Percentiles rank a stretch among this genome's conserved stretches.
Conservation (phyloP, 164 flowering plant genomes). For the Macadamia tetraphylla region DNA sequence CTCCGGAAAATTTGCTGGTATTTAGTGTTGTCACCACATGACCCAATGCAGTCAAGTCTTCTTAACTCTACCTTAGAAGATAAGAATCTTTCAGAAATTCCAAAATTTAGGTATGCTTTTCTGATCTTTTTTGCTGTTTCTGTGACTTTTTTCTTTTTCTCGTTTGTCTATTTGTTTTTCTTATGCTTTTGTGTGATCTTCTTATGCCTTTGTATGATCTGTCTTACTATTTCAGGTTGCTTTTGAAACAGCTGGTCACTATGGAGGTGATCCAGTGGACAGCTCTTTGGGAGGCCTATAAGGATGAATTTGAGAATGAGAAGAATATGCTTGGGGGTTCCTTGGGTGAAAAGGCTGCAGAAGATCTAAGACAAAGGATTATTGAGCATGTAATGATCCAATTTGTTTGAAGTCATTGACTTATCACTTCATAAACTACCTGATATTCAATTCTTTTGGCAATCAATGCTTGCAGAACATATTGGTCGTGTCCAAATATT, state of each 20-base stretch:
- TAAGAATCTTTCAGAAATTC: slow-evolving; percentile 85
- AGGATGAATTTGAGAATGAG: slow-evolving; percentile 80
- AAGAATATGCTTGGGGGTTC: slow-evolving; percentile 81
- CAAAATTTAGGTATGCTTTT: slow-evolving; percentile 55
- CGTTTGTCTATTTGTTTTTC: background rate
- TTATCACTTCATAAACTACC: background rate
- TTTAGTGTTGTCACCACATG: slow-evolving; percentile 78
- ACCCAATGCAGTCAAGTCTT: slow-evolving; percentile 97
- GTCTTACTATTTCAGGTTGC: slow-evolving; percentile 35
- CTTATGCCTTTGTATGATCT: slow-evolving; percentile 7
- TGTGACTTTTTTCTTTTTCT: background rate
- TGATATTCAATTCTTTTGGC: slow-evolving; percentile 1
- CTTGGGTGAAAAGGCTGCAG: slow-evolving; percentile 83
- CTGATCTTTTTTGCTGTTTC: background rate
- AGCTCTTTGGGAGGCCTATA: slow-evolving; percentile 65
- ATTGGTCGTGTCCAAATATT: slow-evolving; percentile 90
- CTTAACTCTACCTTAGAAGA: slow-evolving; percentile 87
- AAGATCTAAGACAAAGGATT: slow-evolving; percentile 79
- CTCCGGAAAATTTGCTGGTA: slow-evolving; percentile 96
- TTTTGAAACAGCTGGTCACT: slow-evolving; percentile 82
- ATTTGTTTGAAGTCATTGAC: background rate
- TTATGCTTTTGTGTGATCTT: background rate
- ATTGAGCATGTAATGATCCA: slow-evolving; percentile 74
- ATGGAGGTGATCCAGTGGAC: slow-evolving; percentile 99
- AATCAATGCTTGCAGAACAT: slow-evolving; percentile 63